Evolutionary conservation across 352 stramenopile species (phyloP).

Genomic region (Phytophthora agathidicida): DNA sequence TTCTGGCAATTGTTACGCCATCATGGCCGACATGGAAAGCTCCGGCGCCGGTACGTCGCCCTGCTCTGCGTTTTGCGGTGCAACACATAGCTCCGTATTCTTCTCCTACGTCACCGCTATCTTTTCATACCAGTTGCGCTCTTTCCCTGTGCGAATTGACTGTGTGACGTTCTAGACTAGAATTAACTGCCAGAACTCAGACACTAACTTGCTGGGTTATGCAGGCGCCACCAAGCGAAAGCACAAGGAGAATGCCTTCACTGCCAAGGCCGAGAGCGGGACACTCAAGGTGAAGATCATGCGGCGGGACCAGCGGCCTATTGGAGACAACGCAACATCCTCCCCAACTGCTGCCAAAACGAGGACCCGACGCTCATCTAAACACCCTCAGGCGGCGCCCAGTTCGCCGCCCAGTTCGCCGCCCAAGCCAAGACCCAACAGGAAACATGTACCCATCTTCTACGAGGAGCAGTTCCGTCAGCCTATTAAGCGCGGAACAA

Average conservation of each 20-base stretch:
- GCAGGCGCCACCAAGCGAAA: slow-evolving; percentile 66
- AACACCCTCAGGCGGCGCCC: slow-evolving; percentile 6
- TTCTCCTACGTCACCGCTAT: neutral
- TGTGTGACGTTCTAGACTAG: neutral
- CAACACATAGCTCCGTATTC: neutral
- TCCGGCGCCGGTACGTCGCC: slow-evolving; percentile 8
- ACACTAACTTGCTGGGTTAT: neutral
- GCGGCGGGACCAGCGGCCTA: slow-evolving; percentile 46
- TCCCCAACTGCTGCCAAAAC: slow-evolving; percentile 5
- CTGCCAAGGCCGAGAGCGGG: slow-evolving; percentile 73
- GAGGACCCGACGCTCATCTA: slow-evolving; percentile 11
- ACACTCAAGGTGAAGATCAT: slow-evolving; percentile 85
- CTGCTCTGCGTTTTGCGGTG: neutral
- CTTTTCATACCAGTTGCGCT: slow-evolving; percentile 1
- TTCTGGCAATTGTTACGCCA: slow-evolving; percentile 4
- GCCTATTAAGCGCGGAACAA: slow-evolving; percentile 26
- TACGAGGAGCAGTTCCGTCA: slow-evolving; percentile 59
- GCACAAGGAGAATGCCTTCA: slow-evolving; percentile 78
- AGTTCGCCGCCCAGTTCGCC: slow-evolving; percentile 53
- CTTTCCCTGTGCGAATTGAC: neutral
- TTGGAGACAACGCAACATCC: no score
- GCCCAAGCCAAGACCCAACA: slow-evolving; percentile 77
- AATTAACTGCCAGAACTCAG: neutral
- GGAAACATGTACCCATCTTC: slow-evolving; percentile 86
- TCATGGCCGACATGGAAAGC: slow-evolving; percentile 22